Percentiles rank a stretch among this genome's conserved stretches.
phyloP scores from a whole-genome alignment of 129 eudicot species.

The Arctium minus region DNA sequence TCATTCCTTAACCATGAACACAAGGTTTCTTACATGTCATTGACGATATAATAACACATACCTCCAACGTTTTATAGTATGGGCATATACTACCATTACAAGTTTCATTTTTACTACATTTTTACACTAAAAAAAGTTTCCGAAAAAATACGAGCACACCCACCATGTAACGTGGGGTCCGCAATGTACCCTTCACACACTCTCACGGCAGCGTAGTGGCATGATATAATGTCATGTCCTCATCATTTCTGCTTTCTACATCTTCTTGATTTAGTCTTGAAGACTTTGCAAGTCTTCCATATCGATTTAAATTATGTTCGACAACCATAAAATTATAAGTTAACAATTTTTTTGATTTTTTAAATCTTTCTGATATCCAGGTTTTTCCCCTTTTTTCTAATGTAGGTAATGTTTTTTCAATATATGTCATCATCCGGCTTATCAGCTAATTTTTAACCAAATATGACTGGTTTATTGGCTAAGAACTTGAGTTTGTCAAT shows the following conservation, averaged over 20 bases:
- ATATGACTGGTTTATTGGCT: neutral
- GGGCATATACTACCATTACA: too few relatives aligned
- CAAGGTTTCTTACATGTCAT: too few relatives aligned
- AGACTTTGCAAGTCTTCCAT: neutral
- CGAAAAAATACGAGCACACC: neutral
- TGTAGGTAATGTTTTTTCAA: too few relatives aligned
- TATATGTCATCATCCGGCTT: neutral
- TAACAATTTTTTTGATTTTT: too few relatives aligned
- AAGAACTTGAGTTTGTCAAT: too few relatives aligned
- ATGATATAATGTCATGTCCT: neutral
- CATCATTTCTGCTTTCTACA: neutral
- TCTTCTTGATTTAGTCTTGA: neutral
- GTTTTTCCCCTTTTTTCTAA: neutral
- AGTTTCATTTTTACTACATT: too few relatives aligned
- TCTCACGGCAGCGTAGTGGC: neutral
- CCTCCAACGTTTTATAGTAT: too few relatives aligned
- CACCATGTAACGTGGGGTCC: neutral
- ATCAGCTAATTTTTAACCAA: neutral
- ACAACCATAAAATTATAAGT: too few relatives aligned
- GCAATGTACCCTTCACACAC: neutral
- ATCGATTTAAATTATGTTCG: neutral
- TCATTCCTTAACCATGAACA: too few relatives aligned
- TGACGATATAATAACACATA: too few relatives aligned
- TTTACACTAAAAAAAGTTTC: too few relatives aligned
- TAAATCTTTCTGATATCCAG: too few relatives aligned